Percentiles rank a stretch among this genome's conserved stretches.
These are phyloP conservation scores for Ceratobasidium sp. DNA, from an alignment of 1,284 basidiomycete species.

Conservation along the genomic window DNA sequence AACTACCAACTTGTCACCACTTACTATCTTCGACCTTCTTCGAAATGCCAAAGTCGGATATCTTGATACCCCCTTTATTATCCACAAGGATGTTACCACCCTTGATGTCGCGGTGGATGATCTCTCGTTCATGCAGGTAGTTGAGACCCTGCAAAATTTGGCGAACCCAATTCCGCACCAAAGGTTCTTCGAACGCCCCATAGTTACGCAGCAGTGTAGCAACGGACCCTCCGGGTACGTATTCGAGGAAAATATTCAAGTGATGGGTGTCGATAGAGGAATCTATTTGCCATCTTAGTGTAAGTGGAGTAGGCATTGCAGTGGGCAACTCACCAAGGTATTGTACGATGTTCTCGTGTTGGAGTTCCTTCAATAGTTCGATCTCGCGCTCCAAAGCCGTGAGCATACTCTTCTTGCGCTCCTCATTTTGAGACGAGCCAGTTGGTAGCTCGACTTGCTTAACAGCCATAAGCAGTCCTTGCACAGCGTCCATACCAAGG, in stretches of 20 bases:
- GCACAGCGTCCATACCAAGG: constrained; percentile 96
- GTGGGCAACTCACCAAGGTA: constrained; percentile 79
- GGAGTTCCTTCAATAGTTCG: constrained; percentile 91
- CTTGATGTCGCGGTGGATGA: constrained; percentile 76
- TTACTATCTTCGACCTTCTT: constrained; percentile 96
- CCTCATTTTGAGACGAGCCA: constrained; percentile 87
- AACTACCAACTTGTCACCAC: constrained; percentile 55
- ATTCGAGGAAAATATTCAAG: constrained; percentile 98
- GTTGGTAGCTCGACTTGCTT: constrained; percentile 98
- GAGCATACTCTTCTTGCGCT: constrained; percentile 94
- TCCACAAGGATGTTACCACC: constrained; percentile 72
- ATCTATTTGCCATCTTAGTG: constrained; percentile 61
- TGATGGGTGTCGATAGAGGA: constrained; percentile 88
- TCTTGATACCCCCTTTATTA: constrained; percentile 72
- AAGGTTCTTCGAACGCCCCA: constrained; percentile 94
- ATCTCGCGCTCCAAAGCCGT: constrained; percentile 96
- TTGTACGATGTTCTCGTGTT: constrained; percentile 98
- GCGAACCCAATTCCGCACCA: constrained; percentile 93
- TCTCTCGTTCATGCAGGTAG: constrained; percentile 93
- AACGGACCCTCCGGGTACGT: constrained; percentile 97
- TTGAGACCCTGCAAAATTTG: constrained; percentile 93
- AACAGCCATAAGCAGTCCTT: constrained; percentile 96
- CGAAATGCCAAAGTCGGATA: constrained; percentile 95
- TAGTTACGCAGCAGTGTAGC: constrained; percentile 92
- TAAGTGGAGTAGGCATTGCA: constrained; percentile 45